Evolutionary conservation across 441 rosid species (phyloP).

Genomic region (Mallotus repandus): DNA sequence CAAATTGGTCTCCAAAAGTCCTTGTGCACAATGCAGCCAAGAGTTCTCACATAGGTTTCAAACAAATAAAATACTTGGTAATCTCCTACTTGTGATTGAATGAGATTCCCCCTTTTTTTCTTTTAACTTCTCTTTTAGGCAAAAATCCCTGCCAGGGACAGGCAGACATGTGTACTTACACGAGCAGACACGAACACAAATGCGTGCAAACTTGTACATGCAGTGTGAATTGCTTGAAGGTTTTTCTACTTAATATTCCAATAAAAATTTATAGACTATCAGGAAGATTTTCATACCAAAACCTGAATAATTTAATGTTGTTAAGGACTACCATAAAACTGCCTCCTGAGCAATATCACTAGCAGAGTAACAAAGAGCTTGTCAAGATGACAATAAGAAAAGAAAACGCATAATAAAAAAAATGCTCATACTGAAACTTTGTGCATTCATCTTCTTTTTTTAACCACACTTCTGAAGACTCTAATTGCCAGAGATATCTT

Average conservation of each 20-base stretch:
- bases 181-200: neutral
- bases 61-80: neutral
- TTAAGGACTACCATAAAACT: neutral
- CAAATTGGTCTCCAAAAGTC: neutral
- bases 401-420: neutral
- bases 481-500: neutral
- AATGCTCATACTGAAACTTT: neutral
- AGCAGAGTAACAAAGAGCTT: neutral
- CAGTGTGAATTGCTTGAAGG: neutral
- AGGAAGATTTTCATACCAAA: neutral
- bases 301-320: neutral
- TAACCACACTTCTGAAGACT: neutral
- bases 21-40: neutral
- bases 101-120: neutral
- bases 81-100: neutral
- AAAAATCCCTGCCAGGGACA: neutral
- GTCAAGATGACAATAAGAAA: neutral
- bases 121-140: neutral
- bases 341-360: neutral
- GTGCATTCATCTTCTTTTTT: neutral
- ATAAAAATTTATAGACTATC: neutral
- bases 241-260: neutral
- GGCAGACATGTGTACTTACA: neutral
- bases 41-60: slow-evolving; percentile 6
- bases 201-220: neutral